Evolutionary conservation across 2,329 filamentous ascomycete species (phyloP).

Genomic region (Verticillium alfalfae): DNA sequence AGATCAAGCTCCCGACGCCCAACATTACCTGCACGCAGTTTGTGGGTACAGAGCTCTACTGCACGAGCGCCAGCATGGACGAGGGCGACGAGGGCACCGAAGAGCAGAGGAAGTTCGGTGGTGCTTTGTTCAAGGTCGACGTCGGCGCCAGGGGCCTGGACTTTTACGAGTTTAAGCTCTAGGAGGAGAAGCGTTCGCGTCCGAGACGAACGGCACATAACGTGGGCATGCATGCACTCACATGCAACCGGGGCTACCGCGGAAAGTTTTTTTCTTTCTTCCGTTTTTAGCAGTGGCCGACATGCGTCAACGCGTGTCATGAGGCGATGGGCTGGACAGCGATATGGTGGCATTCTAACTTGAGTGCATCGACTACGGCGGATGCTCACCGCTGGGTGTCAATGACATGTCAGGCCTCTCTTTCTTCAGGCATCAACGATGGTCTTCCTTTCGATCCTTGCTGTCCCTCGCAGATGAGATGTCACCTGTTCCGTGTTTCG

Average conservation of each 20-base stretch:
- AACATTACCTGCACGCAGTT: slow-evolving; percentile 81
- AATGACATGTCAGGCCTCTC: not conserved
- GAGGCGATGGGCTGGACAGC: not conserved
- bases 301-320: not conserved
- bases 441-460: not conserved
- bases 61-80: slow-evolving; percentile 70
- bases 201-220: not conserved
- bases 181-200: not conserved
- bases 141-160: slow-evolving; percentile 65
- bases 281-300: not conserved
- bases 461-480: not conserved
- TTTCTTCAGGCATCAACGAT: slow-evolving; percentile 10
- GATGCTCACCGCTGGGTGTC: not conserved
- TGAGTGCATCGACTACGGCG: not conserved
- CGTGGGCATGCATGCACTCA: not conserved
- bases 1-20: slow-evolving; percentile 69
- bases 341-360: not conserved
- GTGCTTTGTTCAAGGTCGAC: slow-evolving; percentile 70
- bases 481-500: not conserved
- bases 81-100: slow-evolving; percentile 57
- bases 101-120: slow-evolving; percentile 55
- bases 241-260: too few species aligned
- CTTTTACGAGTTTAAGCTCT: slow-evolving; percentile 58
- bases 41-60: slow-evolving; percentile 67
- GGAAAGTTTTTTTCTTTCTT: not conserved